Evolutionary conservation across 1,284 basidiomycete genomes (phyloP).

Genomic region (Cutaneotrichosporon spelunceum): DNA sequence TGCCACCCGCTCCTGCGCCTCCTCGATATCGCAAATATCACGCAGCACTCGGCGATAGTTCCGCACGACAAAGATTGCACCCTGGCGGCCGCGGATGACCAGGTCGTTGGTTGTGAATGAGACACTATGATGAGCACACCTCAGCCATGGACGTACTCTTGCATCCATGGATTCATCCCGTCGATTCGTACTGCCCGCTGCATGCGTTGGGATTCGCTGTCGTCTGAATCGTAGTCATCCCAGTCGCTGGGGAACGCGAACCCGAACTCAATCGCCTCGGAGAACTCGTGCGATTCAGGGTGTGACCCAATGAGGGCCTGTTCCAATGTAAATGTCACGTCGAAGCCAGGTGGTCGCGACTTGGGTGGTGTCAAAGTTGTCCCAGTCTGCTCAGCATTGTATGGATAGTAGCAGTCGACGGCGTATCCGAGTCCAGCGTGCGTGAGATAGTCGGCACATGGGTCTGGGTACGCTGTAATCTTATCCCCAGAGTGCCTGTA

Average conservation of each 20-base stretch:
- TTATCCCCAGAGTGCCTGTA: constrained; percentile 23
- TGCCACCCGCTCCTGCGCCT: background rate
- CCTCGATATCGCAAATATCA: background rate
- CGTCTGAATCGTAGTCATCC: background rate
- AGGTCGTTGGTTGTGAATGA: constrained; percentile 32
- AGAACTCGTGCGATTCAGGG: background rate
- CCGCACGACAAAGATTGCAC: constrained; percentile 27
- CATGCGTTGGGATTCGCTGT: no score
- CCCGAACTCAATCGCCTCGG: background rate
- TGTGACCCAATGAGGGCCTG: background rate
- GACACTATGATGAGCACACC: constrained; percentile 14
- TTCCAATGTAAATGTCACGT: background rate
- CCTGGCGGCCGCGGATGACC: constrained; percentile 19
- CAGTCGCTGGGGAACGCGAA: background rate
- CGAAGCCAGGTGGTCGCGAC: background rate
- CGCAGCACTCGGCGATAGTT: constrained; percentile 29
- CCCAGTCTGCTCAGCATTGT: background rate
- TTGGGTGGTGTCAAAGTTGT: no score
- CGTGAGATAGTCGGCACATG: background rate
- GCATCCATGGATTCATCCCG: background rate
- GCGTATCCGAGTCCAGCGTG: background rate
- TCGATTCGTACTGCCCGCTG: background rate
- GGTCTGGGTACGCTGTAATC: constrained; percentile 26
- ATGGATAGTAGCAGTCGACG: background rate
- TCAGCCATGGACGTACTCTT: constrained; percentile 14